Conservation (phyloP, 768 basidiomycete genomes). For the Boletus reticuloceps region DNA sequence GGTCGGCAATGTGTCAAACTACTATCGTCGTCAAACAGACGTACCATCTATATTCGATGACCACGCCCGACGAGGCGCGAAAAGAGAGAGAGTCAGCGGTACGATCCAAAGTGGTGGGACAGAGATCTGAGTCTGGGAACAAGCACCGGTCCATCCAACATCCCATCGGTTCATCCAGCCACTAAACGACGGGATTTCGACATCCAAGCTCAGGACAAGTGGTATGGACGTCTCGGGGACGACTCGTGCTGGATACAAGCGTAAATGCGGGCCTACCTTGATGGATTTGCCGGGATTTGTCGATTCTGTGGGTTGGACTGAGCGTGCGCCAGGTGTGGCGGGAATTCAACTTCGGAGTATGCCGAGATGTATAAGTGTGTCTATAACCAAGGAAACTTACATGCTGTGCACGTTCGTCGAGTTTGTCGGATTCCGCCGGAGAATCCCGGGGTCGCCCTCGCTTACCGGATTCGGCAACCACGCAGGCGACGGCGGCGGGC, state of each 20-base stretch:
- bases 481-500: too few relatives aligned
- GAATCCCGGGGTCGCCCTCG: too few relatives aligned
- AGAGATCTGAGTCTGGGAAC: slow-evolving; percentile 7
- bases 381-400: too few relatives aligned
- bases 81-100: slow-evolving; percentile 16
- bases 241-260: slow-evolving; percentile 14
- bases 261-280: slow-evolving; percentile 56
- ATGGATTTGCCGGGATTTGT: slow-evolving; percentile 40
- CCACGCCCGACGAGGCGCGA: neutral
- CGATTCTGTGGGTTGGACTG: slow-evolving; percentile 19
- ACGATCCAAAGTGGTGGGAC: slow-evolving; percentile 6
- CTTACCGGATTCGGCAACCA: too few relatives aligned
- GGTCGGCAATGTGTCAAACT: neutral
- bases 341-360: slow-evolving; percentile 27
- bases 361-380: slow-evolving; percentile 14
- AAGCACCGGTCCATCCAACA: slow-evolving; percentile 37
- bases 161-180: slow-evolving; percentile 42
- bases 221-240: slow-evolving; percentile 7
- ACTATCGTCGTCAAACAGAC: slow-evolving; percentile 5
- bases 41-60: slow-evolving; percentile 21
- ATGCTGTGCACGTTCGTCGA: too few relatives aligned
- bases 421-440: too few relatives aligned
- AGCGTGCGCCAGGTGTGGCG: slow-evolving; percentile 14
- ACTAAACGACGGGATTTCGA: slow-evolving; percentile 14
- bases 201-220: neutral